Conservation (phyloP, 202 grass and related monocot genomes). For the Schoenoplectus tabernaemontani region DNA sequence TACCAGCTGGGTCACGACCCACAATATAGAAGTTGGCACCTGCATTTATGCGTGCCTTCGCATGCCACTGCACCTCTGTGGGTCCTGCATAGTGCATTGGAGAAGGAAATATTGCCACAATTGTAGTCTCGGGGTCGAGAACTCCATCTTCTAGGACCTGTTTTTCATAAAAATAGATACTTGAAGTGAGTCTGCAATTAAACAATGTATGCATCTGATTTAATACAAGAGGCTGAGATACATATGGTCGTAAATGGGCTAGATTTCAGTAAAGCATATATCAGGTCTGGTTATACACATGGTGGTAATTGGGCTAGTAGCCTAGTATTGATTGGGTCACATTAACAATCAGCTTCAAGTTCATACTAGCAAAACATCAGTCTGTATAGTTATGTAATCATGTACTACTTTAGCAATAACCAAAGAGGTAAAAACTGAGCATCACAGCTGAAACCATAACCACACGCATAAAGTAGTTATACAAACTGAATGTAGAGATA, state of each 20-base stretch:
- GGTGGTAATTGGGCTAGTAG: neutral
- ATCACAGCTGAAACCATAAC: neutral
- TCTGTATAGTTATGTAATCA: neutral
- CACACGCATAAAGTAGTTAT: neutral
- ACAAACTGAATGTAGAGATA: neutral
- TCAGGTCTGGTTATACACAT: neutral
- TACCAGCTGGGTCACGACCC: constrained; percentile 92
- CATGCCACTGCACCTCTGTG: constrained; percentile 98
- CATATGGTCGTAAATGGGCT: too few species aligned
- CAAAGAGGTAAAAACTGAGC: neutral
- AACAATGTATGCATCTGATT: neutral
- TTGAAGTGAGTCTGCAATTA: neutral
- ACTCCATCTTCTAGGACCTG: constrained; percentile 94
- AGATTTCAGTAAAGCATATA: neutral
- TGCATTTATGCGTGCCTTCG: constrained; percentile 78
- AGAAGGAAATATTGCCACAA: constrained; percentile 89
- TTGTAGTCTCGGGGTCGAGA: constrained; percentile 80
- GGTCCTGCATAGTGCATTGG: constrained; percentile 98
- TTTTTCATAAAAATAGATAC: neutral
- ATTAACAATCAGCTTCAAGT: neutral
- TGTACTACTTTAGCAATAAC: neutral
- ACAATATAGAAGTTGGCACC: constrained; percentile 99
- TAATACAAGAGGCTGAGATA: neutral
- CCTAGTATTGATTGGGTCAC: neutral
- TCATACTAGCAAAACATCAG: neutral